Conservation (phyloP, 2,329 filamentous ascomycete species). For the Alternaria angustiovoidea region DNA sequence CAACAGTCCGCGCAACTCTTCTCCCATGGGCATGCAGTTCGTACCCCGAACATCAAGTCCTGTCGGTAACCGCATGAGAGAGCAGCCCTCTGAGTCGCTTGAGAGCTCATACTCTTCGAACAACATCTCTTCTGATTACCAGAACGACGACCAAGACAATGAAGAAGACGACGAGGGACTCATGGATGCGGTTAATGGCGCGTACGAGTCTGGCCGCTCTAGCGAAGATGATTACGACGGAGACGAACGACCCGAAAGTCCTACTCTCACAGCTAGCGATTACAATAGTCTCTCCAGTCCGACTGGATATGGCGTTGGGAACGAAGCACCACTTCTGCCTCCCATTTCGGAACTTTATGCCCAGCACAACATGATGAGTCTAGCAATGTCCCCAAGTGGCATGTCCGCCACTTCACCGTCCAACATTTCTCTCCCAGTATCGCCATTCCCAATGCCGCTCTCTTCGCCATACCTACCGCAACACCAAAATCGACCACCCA, state of each 20-base stretch:
- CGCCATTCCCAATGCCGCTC: slow-evolving; percentile 35
- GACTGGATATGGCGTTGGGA: slow-evolving; percentile 11
- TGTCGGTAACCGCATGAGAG: slow-evolving; percentile 39
- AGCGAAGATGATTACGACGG: slow-evolving; percentile 19
- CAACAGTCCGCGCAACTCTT: slow-evolving; percentile 49
- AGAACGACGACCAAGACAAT: slow-evolving; percentile 14
- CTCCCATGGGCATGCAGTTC: slow-evolving; percentile 50
- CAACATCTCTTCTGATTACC: slow-evolving; percentile 24
- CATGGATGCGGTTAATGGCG: slow-evolving; percentile 40
- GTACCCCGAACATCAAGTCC: slow-evolving; percentile 40
- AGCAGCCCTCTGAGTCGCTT: slow-evolving; percentile 32
- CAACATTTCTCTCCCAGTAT: slow-evolving; percentile 31
- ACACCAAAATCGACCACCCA: slow-evolving; percentile 27
- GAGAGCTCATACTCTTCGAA: slow-evolving; percentile 40
- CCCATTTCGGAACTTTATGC: slow-evolving; percentile 28
- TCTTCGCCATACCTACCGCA: slow-evolving; percentile 31
- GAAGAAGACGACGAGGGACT: slow-evolving; percentile 34
- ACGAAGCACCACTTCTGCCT: slow-evolving; percentile 26
- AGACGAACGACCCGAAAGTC: slow-evolving; percentile 39
- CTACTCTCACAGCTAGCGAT: slow-evolving; percentile 43
- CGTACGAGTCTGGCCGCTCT: slow-evolving; percentile 31
- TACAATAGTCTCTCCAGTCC: slow-evolving; percentile 42
- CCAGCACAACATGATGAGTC: slow-evolving; percentile 26
- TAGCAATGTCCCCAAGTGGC: slow-evolving; percentile 19
- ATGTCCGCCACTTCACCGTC: slow-evolving; percentile 30